Base-by-base conservation (phyloP, 2,329 filamentous ascomycete species). In the Fusarium lateritium region DNA sequence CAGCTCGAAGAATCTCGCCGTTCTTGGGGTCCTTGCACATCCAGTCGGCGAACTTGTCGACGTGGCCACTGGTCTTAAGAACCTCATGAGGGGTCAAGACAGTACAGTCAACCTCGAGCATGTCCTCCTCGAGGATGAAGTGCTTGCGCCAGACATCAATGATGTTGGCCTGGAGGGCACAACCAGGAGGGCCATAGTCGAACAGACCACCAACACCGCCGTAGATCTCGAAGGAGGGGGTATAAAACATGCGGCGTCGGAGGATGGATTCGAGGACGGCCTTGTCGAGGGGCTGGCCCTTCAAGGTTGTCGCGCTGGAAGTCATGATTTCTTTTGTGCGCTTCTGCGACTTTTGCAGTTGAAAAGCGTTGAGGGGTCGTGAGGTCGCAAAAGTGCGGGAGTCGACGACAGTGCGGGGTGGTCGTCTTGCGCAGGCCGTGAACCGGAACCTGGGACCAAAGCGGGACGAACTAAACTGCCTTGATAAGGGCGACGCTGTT, bases 21-120 rank as follows among this genome's bases (percentile, higher is more conserved):
- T 92, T 97, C 87, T 97, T 97, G 68, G 95, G 94, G 81, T 99
- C 96, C 82, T 97, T 97, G 90, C 93, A 97, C 94, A 98, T 98
- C 93, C 93, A 98, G 81, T 98, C 95, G 81, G 94, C 92, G 77
- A 98, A 98, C 82, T 97, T 97, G 81, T 98, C 95, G 71, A 98
- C 96, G 83, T 99, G 96, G 69, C 96, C 96, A 79, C 90, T 93
- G 55, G 95, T 97, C 87, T 98, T 97, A 77, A 99, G 88, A 38
- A 99, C 93, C 47, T 96, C 92, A 76, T 96, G 90, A 34, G 96
- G 96, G 40, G 96, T 99, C 77, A 99, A 82, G 82, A 95, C 96
- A 39, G 93, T 96, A 83, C 94, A 97, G 83, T 97, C 94, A 70
- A 97, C 90, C 83, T 97, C 94, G 72, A 97, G 89, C 94, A 97